These are phyloP conservation scores for Gigaspora rosea DNA, from an alignment of 192 early-diverging fungal genomes.

Conservation along the genomic window DNA sequence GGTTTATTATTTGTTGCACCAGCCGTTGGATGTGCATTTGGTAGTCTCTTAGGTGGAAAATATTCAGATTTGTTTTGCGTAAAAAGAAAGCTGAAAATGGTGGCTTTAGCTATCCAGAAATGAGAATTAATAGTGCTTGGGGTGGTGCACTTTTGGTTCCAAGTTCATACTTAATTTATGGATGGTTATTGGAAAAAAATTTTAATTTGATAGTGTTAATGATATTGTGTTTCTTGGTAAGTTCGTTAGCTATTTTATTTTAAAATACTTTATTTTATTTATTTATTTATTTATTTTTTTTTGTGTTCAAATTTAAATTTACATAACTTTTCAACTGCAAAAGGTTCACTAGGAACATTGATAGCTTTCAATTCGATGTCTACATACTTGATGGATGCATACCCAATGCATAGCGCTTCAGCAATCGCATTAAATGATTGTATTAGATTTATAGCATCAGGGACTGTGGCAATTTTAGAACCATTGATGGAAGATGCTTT, in stretches of 20 bases:
- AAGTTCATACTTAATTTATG: conserved; percentile 35
- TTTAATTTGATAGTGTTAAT: background rate
- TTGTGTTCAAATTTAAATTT: background rate
- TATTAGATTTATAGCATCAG: background rate
- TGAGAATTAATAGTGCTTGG: conserved; percentile 35
- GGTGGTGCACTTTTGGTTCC: conserved; percentile 35
- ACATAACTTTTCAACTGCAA: background rate
- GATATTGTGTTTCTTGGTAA: conserved; percentile 33
- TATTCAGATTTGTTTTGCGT: too few species aligned
- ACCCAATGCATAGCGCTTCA: background rate
- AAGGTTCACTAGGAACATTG: background rate
- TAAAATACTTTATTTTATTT: too few species aligned
- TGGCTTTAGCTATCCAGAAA: too few species aligned
- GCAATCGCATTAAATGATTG: background rate
- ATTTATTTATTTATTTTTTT: background rate
- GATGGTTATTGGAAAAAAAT: conserved; percentile 36
- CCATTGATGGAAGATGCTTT: too few species aligned
- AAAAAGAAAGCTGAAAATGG: too few species aligned
- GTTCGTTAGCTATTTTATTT: background rate
- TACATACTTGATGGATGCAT: conserved; percentile 8
- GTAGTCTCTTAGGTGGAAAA: too few species aligned
- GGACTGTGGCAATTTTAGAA: too few species aligned
- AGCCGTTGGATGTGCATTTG: too few species aligned
- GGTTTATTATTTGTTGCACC: too few species aligned
- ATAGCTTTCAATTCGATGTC: background rate